These are phyloP conservation scores for Penicillium vulpinum DNA, from an alignment of 2,329 filamentous ascomycete species.

Conservation along the genomic window DNA sequence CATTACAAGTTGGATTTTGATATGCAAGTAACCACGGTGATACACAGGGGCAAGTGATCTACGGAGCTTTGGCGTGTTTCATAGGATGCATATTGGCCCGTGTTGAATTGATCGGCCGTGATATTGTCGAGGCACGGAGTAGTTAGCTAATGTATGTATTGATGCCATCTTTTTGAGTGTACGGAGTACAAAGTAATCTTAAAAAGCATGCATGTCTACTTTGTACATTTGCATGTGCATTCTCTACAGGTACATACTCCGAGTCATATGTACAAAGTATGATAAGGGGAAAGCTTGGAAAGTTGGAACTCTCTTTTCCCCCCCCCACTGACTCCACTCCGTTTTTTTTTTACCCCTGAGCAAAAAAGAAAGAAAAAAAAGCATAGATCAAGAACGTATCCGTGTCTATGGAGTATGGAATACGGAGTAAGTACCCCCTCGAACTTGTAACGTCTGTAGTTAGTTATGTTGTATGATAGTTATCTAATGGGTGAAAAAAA, in stretches of 20 bases:
- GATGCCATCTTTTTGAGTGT: no score
- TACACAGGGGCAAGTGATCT: conserved; percentile 20
- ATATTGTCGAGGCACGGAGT: no score
- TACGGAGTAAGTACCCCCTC: no score
- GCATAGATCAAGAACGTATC: background rate
- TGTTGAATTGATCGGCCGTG: conserved; percentile 19
- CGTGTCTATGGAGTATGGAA: no score
- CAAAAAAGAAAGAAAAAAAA: background rate
- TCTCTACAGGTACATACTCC: background rate
- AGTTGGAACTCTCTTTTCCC: background rate
- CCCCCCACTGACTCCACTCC: background rate
- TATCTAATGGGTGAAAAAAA: no score
- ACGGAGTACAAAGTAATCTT: no score
- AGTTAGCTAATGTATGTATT: no score
- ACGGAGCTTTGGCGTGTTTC: conserved; percentile 23
- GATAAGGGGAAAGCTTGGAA: background rate
- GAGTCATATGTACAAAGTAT: background rate
- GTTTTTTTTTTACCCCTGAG: background rate
- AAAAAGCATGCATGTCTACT: background rate
- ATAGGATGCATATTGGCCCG: conserved; percentile 21
- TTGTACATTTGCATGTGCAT: conserved; percentile 2
- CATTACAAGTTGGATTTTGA: background rate
- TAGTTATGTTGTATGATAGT: no score
- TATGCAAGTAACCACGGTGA: conserved; percentile 1
- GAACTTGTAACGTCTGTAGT: no score